Base-by-base conservation (phyloP, 177 flowering plant species). In the Vitis hybrid region DNA sequence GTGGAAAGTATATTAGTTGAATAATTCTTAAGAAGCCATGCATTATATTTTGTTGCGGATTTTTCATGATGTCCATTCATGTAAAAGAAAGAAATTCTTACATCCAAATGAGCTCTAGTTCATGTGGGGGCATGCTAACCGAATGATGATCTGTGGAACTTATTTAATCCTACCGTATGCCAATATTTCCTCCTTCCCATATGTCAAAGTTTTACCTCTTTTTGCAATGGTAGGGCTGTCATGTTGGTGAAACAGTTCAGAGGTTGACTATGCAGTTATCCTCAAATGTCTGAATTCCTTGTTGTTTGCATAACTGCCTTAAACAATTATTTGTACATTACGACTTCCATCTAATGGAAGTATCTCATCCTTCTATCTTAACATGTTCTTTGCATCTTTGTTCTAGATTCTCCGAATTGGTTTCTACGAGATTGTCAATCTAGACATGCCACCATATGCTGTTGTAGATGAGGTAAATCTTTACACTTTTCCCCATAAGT, bases 361-460 rank as follows among this genome's bases (percentile, higher is more conserved):
- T 60, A 53, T 13, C 10, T 19, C 15, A 8, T 48, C 33, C 59
- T 49, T 3, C 29, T 49, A 64, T 13, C 9, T 20, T 51, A 59
- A 50, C 33, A 45, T 20, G 2, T 45, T 65, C 45, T 31, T 20
- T 58, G 51, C 22, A 56, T 67, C 64, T 15, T 61, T 67, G 74
- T 68, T 68, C 3, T 70, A 92, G 98, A 94, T 94, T 78, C 97
- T 94, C 50, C 87, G 98, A 67, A 90, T 94, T 70, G 98, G 96
- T 70, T 80, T 78, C 77, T 92, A 90, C 67, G 98, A 94, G 86
- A 88, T 94, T 74, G 75, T 92, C 66, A 90, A 94, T 83, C 87
- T 90, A 18, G 89, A 92, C 50, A 88, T 92, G 92, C 96, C 98
- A 26, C 77, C 94, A 64, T 88, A 94, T 86, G 98, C 98, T 78